phyloP scores from a whole-genome alignment of 805 yeast species.

The Metschnikowia hibisci region DNA sequence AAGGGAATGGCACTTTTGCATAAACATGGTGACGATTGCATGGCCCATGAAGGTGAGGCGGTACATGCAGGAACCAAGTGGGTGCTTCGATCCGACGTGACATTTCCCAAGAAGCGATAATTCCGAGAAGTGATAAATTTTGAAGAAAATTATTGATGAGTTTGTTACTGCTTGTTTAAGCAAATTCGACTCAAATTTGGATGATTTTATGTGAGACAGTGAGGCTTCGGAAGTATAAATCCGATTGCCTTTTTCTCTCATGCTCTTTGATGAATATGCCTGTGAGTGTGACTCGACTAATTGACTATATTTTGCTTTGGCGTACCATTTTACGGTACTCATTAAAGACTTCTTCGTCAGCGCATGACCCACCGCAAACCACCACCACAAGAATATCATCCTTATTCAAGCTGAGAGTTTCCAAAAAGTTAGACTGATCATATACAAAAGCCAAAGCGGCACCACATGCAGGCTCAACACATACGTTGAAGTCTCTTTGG shows the following conservation, averaged over 20 bases:
- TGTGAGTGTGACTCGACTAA: too few relatives aligned
- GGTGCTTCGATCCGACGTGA: conserved; percentile 58
- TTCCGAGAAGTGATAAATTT: too few relatives aligned
- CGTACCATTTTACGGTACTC: conserved; percentile 13
- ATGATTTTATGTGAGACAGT: too few relatives aligned
- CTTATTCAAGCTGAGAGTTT: conserved; percentile 24
- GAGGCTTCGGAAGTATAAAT: too few relatives aligned
- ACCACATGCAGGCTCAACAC: conserved; percentile 73
- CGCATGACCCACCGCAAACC: conserved; percentile 49
- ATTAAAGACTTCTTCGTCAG: conserved; percentile 14
- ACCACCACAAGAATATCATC: conserved; percentile 50
- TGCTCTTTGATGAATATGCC: too few relatives aligned
- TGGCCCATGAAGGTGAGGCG: conserved; percentile 53
- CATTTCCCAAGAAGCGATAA: conserved; percentile 6
- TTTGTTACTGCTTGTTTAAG: too few relatives aligned
- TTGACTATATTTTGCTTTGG: not conserved
- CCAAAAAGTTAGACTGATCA: conserved; percentile 28
- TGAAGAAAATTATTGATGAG: too few relatives aligned
- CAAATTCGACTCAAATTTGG: too few relatives aligned
- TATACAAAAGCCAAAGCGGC: conserved; percentile 58
- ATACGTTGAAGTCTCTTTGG: conserved; percentile 46
- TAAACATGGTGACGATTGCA: conserved; percentile 63
- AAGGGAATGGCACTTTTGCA: conserved; percentile 58
- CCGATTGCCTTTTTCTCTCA: too few relatives aligned
- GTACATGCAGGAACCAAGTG: conserved; percentile 55